Conservation (phyloP, 208 protist genomes). For the Acanthamoeba divionensis region DNA sequence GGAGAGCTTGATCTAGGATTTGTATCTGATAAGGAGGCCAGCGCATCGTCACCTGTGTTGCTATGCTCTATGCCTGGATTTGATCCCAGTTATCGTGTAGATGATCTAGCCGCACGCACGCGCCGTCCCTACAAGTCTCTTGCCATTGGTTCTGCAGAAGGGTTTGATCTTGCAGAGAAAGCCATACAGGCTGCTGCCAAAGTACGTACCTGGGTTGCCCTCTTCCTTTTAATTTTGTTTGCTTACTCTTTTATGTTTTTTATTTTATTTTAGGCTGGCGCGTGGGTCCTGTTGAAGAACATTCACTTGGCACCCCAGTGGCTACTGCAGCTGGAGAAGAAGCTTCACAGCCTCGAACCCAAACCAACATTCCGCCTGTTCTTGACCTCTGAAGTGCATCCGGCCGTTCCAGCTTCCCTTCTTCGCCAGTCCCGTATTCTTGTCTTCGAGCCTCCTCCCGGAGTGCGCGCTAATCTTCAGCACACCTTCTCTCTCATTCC, state of each 20-base stretch:
- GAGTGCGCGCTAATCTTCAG: conserved; percentile 91
- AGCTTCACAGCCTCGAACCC: conserved; percentile 86
- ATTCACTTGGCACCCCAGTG: conserved; percentile 94
- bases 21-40: conserved; percentile 70
- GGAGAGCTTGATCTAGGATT: conserved; percentile 62
- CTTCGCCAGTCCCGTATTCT: conserved; percentile 82
- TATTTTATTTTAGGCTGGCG: conserved; percentile 65
- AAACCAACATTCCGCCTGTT: conserved; percentile 92
- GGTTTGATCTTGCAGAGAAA: conserved; percentile 88
- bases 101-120: conserved; percentile 83
- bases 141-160: conserved; percentile 95
- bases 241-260: not conserved
- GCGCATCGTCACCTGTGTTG: conserved; percentile 69
- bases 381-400: conserved; percentile 92
- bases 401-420: conserved; percentile 70
- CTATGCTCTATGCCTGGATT: conserved; percentile 86
- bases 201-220: not conserved
- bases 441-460: conserved; percentile 94
- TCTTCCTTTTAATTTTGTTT: not conserved
- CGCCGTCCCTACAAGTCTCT: conserved; percentile 79
- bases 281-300: conserved; percentile 98
- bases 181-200: conserved; percentile 85
- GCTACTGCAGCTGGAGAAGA: conserved; percentile 93
- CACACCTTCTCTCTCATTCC: conserved; percentile 81
- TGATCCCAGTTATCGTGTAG: conserved; percentile 89